Percentiles rank a stretch among this genome's conserved stretches.
Conservation (phyloP, 169 alveolate genomes). For the Cryptosporidium sp. region DNA sequence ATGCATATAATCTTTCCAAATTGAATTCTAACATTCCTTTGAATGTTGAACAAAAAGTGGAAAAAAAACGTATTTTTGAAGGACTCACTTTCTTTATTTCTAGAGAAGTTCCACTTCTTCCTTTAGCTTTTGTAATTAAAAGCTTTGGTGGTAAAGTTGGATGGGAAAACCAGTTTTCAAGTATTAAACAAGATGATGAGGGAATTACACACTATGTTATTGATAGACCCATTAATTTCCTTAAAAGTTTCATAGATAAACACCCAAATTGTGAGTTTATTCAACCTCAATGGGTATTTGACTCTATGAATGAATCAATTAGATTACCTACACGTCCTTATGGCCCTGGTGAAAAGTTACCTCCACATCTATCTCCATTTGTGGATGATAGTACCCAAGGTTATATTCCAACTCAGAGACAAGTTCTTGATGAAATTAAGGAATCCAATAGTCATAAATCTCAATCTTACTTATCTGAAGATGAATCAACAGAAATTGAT, state of each 20-base stretch:
- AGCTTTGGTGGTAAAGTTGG: conserved; percentile 91
- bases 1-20: conserved; percentile 49
- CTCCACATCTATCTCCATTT: conserved; percentile 97
- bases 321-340: conserved; percentile 91
- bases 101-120: conserved; percentile 93
- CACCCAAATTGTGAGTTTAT: conserved; percentile 87
- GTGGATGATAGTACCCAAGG: conserved; percentile 72
- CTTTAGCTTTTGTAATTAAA: conserved; percentile 88
- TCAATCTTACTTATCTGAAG: background rate
- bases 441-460: background rate
- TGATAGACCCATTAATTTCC: conserved; percentile 89
- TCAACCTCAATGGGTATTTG: conserved; percentile 96
- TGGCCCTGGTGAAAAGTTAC: conserved; percentile 91
- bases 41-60: conserved; percentile 78
- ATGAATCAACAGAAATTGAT: conserved; percentile 11
- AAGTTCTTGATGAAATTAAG: conserved; percentile 53
- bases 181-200: conserved; percentile 81
- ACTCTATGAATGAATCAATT: conserved; percentile 88
- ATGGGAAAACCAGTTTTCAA: conserved; percentile 83
- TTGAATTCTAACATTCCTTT: conserved; percentile 81
- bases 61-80: conserved; percentile 84
- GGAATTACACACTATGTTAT: conserved; percentile 91
- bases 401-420: conserved; percentile 62
- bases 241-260: conserved; percentile 76
- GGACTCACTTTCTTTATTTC: conserved; percentile 88